A percentile compares a stretch with the other conserved stretches of the same genome.
Conservation (phyloP, 192 early-diverging fungal species). For the Podila epigama region DNA sequence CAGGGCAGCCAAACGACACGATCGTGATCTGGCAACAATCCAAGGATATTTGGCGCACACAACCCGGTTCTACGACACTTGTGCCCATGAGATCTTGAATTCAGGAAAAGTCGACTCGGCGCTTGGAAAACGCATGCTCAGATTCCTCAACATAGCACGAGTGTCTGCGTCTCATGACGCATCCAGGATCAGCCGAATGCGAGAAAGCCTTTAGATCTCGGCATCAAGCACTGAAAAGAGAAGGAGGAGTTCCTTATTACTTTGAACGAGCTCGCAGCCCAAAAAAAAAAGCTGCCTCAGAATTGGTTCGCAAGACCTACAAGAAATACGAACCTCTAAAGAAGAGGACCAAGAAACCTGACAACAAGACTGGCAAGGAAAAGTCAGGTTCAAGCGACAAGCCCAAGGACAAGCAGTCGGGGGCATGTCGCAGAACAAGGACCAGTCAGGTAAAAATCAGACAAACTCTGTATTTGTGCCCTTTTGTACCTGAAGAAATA, state of each 20-base stretch:
- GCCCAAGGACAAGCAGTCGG: not conserved
- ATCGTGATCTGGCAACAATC: not conserved
- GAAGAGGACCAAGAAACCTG: not conserved
- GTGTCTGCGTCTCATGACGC: not conserved
- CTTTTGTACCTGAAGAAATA: no score
- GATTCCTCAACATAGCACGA: slow-evolving; percentile 4
- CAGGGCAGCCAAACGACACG: slow-evolving; percentile 1
- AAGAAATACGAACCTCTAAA: not conserved
- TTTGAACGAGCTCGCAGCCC: not conserved
- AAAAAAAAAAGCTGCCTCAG: not conserved
- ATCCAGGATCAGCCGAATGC: slow-evolving; percentile 2
- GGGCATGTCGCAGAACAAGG: not conserved
- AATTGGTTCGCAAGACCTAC: slow-evolving; percentile 1
- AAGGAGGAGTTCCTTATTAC: not conserved
- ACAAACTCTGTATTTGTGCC: no score
- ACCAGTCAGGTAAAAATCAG: not conserved
- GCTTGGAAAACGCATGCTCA: not conserved
- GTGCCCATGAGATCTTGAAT: not conserved
- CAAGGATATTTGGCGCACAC: not conserved
- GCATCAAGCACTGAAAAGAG: slow-evolving; percentile 1
- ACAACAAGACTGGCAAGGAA: not conserved
- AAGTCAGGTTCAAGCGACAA: not conserved
- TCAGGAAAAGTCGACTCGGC: not conserved
- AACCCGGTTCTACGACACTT: slow-evolving; percentile 1
- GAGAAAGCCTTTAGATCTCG: slow-evolving; percentile 4